phyloP scores from a whole-genome alignment of 176 grass and related monocot genomes.

The Musa itinerans region DNA sequence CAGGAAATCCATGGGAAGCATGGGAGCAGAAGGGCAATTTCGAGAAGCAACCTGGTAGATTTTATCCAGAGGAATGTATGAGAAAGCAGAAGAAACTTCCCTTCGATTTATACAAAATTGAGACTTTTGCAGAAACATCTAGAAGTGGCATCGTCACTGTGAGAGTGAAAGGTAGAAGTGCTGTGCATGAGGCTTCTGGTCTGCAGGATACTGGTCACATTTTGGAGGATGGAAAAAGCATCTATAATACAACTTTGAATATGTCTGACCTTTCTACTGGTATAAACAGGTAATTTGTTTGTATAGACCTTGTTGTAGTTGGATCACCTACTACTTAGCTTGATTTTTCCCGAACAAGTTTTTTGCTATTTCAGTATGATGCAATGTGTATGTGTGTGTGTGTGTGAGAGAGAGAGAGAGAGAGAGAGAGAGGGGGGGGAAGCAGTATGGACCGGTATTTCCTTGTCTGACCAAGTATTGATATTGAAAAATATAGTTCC shows the following conservation, averaged over 20 bases:
- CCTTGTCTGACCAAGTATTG: no score
- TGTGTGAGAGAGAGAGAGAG: no score
- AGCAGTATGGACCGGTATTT: no score
- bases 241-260: slow-evolving; percentile 92
- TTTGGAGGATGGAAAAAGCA: slow-evolving; percentile 81
- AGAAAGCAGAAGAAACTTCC: slow-evolving; percentile 60
- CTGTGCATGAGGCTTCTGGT: slow-evolving; percentile 89
- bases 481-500: no score
- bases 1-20: slow-evolving; percentile 87
- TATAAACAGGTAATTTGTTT: slow-evolving; percentile 64
- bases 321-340: background rate
- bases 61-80: slow-evolving; percentile 73
- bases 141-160: slow-evolving; percentile 67
- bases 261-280: slow-evolving; percentile 90
- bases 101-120: slow-evolving; percentile 75
- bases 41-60: slow-evolving; percentile 66
- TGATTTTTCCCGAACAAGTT: background rate
- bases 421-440: no score
- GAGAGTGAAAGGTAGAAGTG: slow-evolving; percentile 94
- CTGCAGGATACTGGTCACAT: slow-evolving; percentile 92
- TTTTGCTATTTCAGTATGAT: background rate
- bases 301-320: background rate
- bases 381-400: background rate
- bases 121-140: slow-evolving; percentile 38
- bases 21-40: slow-evolving; percentile 80